phyloP scores from a whole-genome alignment of 306 rosid genomes.

The Vachellia pachyceras region DNA sequence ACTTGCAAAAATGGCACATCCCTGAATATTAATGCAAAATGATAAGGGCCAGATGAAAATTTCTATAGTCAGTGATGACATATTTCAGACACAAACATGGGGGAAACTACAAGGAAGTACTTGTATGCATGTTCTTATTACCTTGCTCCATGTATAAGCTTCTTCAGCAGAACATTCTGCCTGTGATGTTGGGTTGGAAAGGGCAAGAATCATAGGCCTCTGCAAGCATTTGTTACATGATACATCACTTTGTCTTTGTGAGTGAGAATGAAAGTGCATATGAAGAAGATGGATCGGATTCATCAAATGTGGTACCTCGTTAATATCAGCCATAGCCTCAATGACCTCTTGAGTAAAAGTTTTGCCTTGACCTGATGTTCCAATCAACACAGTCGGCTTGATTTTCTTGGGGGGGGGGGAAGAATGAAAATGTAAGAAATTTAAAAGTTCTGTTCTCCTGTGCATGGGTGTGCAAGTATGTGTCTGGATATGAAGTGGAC shows the following conservation, averaged over 20 bases:
- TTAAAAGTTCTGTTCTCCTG: slow-evolving; percentile 2
- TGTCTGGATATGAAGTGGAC: slow-evolving; percentile 5
- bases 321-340: slow-evolving; percentile 80
- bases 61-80: not conserved
- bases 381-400: slow-evolving; percentile 92
- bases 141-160: slow-evolving; percentile 58
- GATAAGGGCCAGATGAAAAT: slow-evolving; percentile 2
- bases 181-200: slow-evolving; percentile 62
- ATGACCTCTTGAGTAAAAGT: slow-evolving; percentile 84
- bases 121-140: slow-evolving; percentile 17
- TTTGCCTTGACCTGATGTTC: slow-evolving; percentile 91
- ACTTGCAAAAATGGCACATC: slow-evolving; percentile 85
- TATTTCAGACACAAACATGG: not conserved
- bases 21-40: slow-evolving; percentile 47
- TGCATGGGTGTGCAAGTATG: not conserved
- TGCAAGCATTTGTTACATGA: slow-evolving; percentile 28
- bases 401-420: slow-evolving; percentile 65
- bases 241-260: slow-evolving; percentile 4
- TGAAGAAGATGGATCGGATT: slow-evolving; percentile 1
- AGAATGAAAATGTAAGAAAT: slow-evolving; percentile 30
- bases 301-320: slow-evolving; percentile 64
- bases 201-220: slow-evolving; percentile 57
- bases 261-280: slow-evolving; percentile 15
- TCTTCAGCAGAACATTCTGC: slow-evolving; percentile 64
- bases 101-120: not conserved